phyloP scores from a whole-genome alignment of 768 basidiomycete genomes.

The Russula compacta region DNA sequence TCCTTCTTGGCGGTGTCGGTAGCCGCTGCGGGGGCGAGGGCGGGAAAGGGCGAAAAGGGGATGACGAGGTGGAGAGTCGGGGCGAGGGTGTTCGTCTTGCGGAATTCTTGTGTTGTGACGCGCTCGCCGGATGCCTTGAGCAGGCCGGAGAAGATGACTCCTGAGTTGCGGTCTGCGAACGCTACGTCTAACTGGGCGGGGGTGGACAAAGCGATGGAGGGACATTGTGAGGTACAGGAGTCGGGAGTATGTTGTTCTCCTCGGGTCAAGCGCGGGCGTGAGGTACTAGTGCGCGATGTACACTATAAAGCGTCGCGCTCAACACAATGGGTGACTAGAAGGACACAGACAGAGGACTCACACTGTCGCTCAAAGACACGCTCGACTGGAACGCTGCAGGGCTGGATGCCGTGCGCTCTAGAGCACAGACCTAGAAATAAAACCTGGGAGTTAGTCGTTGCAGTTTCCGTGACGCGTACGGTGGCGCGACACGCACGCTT shows the following conservation, averaged over 20 bases:
- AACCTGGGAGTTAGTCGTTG: neutral
- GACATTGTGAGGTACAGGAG: neutral
- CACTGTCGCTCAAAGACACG: neutral
- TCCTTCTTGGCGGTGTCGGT: neutral
- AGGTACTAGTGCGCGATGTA: neutral
- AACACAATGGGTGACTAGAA: neutral
- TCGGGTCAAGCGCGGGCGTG: neutral
- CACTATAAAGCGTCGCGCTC: neutral
- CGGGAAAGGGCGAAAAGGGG: neutral
- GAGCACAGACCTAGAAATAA: neutral
- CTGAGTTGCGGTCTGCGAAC: constrained; percentile 2
- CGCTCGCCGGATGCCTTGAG: neutral
- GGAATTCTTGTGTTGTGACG: neutral
- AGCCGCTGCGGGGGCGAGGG: neutral
- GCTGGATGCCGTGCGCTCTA: neutral
- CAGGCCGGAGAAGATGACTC: neutral
- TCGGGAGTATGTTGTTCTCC: neutral
- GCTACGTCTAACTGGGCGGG: neutral
- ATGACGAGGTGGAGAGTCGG: neutral
- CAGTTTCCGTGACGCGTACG: neutral
- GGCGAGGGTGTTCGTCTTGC: neutral
- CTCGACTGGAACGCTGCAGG: neutral
- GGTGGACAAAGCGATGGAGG: neutral
- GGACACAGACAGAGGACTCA: neutral
- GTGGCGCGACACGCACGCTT: neutral